A percentile compares a stretch with the other conserved stretches of the same genome.
phyloP scores from a whole-genome alignment of 208 protist genomes.

The Trypanosoma avium region DNA sequence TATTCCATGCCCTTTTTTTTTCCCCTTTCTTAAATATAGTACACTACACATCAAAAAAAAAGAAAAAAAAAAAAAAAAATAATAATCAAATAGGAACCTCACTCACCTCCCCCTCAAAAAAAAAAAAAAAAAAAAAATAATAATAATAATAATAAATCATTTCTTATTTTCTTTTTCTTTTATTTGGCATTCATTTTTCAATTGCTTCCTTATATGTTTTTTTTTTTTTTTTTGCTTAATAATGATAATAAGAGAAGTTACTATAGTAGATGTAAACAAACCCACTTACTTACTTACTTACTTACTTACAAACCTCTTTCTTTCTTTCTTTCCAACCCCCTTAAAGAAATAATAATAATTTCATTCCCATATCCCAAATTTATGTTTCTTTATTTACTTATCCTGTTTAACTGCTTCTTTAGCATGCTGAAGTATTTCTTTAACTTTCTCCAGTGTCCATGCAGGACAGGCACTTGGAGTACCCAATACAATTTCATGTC shows the following conservation, averaged over 20 bases:
- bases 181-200: background rate
- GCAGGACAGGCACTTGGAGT: conserved; percentile 70
- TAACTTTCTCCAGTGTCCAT: conserved; percentile 42
- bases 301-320: background rate
- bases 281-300: background rate
- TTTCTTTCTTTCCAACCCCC: background rate
- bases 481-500: conserved; percentile 70
- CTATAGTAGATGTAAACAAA: no score
- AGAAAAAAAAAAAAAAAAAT: conserved; percentile 5
- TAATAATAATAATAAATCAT: background rate
- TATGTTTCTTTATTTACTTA: conserved; percentile 1
- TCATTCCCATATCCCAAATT: background rate
- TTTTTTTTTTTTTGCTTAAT: background rate
- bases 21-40: background rate
- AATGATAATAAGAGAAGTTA: no score
- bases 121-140: background rate
- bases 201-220: background rate
- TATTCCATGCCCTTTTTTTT: background rate
- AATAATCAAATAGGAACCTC: background rate
- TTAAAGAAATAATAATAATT: background rate
- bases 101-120: background rate
- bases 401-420: conserved; percentile 8
- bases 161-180: background rate
- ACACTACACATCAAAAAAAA: conserved; percentile 3
- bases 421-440: conserved; percentile 17